Evolutionary conservation across 2,329 filamentous ascomycete species (phyloP), one percentile per base, ranked within the genome.

Genomic region (Aspergillus hortae): DNA sequence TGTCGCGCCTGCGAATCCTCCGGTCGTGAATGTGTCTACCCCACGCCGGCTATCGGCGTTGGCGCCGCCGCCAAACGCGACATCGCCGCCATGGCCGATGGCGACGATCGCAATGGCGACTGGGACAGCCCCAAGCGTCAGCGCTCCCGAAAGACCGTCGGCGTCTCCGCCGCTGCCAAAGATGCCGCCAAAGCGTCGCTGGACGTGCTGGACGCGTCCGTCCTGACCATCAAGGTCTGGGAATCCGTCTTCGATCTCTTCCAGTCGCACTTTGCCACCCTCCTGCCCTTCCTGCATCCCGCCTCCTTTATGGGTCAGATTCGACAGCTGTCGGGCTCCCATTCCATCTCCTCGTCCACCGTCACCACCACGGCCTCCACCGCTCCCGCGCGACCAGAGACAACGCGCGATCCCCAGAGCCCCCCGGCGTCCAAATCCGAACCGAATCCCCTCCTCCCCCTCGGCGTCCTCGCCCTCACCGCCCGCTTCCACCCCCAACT

Each of bases 1-100:
- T 95, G 90, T 74, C 84, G 88, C 56, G 84, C 85, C 11, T 95
- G 90, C 67, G 82, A 87, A 65, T 84, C 84, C 54, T 83, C 83
- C 46, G 84, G 85, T 42, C 82, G 88, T 65, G 82, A 89, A 54
- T 94, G 90, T 67, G 81, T 81, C 56, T 90, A 91, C 68, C 87
- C 88, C 7, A 66, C 71, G 25, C 72, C 72, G 2, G 70, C 71
- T 27, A 64, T 70, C 47, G 69, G 70, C 11, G 65, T 67, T 10
- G 67, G 62, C 42, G 66, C 51, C 17, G 59, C 60, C 25, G 62
- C 62, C 54, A 74, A 72, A 63, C 69, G 68, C 53, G 71, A 74
- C 45, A 57, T 70, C 33, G 67, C 66, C 11, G 61, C 68, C 10
- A 54, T 69, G 14, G 63, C 61, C 11, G 69, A 74, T 46, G 68